These are phyloP conservation scores for Bruguiera hainesii DNA, from an alignment of 441 rosid species.

Conservation along the genomic window DNA sequence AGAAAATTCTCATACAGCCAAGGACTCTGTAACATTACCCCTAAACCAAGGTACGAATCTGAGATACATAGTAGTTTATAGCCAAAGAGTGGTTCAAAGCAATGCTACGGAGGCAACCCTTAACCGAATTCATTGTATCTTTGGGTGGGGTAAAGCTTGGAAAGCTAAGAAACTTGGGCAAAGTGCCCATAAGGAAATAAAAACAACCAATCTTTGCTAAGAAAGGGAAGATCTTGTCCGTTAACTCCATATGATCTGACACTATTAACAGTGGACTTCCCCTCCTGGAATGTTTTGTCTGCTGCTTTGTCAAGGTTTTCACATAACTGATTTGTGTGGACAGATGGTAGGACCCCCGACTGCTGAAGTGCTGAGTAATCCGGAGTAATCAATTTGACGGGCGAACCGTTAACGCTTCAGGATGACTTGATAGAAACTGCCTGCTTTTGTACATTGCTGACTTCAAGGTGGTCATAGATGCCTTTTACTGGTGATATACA, in stretches of 20 bases:
- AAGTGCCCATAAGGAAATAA: too few relatives aligned
- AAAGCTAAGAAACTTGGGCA: too few relatives aligned
- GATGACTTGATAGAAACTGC: conserved; percentile 21
- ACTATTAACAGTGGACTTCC: neutral
- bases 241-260: too few relatives aligned
- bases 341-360: conserved; percentile 36
- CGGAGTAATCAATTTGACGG: conserved; percentile 9
- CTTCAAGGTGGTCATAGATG: conserved; percentile 34
- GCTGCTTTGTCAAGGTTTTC: neutral
- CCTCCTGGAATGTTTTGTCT: neutral
- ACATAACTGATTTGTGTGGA: conserved; percentile 9
- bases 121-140: neutral
- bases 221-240: too few relatives aligned
- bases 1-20: conserved; percentile 28
- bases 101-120: too few relatives aligned
- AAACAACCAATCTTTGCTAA: too few relatives aligned
- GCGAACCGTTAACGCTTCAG: neutral
- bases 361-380: conserved; percentile 22
- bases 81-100: too few relatives aligned
- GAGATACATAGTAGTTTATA: neutral
- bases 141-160: neutral
- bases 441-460: conserved; percentile 37
- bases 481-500: conserved; percentile 26
- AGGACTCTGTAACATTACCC: conserved; percentile 20
- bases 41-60: conserved; percentile 41